Conservation (phyloP, 176 grass and related monocot genomes). For the Oryza nivara region DNA sequence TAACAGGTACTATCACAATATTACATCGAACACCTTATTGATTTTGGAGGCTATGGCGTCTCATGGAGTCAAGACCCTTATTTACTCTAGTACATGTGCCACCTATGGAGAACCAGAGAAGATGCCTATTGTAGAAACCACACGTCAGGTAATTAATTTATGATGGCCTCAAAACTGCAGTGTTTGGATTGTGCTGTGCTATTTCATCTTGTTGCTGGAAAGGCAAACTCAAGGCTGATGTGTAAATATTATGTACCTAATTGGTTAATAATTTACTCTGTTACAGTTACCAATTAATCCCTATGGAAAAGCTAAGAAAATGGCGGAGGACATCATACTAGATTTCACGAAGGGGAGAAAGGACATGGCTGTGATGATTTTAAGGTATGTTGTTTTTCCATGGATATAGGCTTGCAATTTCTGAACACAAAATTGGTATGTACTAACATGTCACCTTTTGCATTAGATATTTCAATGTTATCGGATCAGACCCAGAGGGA, state of each 20-base stretch:
- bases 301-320: conserved; percentile 89
- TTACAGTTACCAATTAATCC: conserved; percentile 73
- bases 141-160: conserved; percentile 63
- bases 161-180: neutral
- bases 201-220: conserved; percentile 29
- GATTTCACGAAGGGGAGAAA: conserved; percentile 69
- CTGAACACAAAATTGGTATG: conserved; percentile 9
- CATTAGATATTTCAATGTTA: conserved; percentile 81
- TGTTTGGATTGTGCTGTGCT: conserved; percentile 5
- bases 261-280: conserved; percentile 28
- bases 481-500: conserved; percentile 78
- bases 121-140: conserved; percentile 80
- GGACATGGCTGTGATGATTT: conserved; percentile 82
- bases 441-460: conserved; percentile 30
- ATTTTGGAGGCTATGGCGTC: conserved; percentile 83
- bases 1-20: conserved; percentile 84
- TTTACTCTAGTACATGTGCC: conserved; percentile 87
- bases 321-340: conserved; percentile 84
- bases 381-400: conserved; percentile 51
- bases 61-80: conserved; percentile 74
- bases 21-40: conserved; percentile 71
- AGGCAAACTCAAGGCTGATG: neutral
- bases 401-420: conserved; percentile 24
- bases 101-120: conserved; percentile 83
- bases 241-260: conserved; percentile 29